These are phyloP conservation scores for Xanthoceras sorbifolium DNA, from an alignment of 345 rosid species.

Conservation along the genomic window DNA sequence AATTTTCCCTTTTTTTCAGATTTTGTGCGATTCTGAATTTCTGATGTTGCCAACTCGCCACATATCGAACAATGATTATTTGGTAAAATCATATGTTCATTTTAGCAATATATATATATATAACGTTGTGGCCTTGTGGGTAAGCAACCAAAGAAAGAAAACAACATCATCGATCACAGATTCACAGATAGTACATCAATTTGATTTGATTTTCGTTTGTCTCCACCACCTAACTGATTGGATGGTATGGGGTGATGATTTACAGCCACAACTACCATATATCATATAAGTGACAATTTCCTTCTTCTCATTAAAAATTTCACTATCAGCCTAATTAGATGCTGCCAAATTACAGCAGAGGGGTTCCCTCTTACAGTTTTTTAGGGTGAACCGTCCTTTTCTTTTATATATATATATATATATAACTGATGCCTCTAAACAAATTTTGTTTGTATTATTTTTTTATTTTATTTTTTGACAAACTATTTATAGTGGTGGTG, in stretches of 20 bases:
- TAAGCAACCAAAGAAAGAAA: neutral
- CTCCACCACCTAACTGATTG: neutral
- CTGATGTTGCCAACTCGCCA: neutral
- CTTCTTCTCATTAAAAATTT: neutral
- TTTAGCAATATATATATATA: neutral
- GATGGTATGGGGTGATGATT: neutral
- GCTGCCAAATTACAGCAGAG: neutral
- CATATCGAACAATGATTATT: neutral
- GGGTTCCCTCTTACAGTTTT: neutral
- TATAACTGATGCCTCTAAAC: neutral
- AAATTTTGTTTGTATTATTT: no score
- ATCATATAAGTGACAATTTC: neutral
- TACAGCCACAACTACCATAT: conserved; percentile 10
- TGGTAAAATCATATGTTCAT: neutral
- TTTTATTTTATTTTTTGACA: no score
- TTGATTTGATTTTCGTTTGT: neutral
- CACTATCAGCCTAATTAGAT: neutral
- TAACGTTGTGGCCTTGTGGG: neutral
- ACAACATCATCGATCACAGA: neutral
- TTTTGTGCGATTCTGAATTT: neutral
- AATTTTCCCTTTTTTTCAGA: neutral
- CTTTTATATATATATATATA: no score
- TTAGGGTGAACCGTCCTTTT: neutral
- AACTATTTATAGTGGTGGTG: no score
- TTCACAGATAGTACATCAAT: neutral